Percentiles rank a stretch among this genome's conserved stretches.
Evolutionary conservation across 371 early-diverging fungal genomes (phyloP).

Genomic region (Mortierella sp.): DNA sequence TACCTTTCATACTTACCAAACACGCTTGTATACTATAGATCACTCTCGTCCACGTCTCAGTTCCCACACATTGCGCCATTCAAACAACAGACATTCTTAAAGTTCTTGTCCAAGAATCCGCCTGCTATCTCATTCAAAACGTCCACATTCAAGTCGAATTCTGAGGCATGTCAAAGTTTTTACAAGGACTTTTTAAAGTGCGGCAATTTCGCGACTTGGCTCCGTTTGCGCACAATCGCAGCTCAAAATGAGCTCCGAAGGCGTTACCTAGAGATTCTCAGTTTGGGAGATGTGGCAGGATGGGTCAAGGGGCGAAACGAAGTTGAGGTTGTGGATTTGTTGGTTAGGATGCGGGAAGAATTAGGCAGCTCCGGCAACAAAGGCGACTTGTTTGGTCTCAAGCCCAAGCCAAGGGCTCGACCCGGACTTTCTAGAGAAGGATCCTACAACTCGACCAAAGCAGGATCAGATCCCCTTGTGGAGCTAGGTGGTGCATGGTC

Average conservation of each 20-base stretch:
- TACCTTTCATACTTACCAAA: neutral
- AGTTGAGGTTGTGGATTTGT: slow-evolving; percentile 74
- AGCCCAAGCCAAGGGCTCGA: slow-evolving; percentile 17
- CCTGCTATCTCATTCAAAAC: slow-evolving; percentile 55
- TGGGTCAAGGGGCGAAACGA: slow-evolving; percentile 65
- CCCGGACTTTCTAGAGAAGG: slow-evolving; percentile 31
- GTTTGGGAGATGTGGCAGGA: slow-evolving; percentile 63
- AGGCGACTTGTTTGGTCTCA: slow-evolving; percentile 23
- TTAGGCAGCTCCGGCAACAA: slow-evolving; percentile 56
- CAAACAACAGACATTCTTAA: slow-evolving; percentile 56
- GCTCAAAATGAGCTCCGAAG: slow-evolving; percentile 80
- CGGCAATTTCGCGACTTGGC: slow-evolving; percentile 96
- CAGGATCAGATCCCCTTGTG: slow-evolving; percentile 14
- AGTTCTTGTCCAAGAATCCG: slow-evolving; percentile 49
- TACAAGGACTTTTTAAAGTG: slow-evolving; percentile 92
- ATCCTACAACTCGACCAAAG: slow-evolving; percentile 20
- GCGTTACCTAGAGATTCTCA: slow-evolving; percentile 69
- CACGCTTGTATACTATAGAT: slow-evolving; percentile 4
- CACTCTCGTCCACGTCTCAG: slow-evolving; percentile 42
- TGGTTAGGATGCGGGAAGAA: slow-evolving; percentile 71
- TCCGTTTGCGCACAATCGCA: slow-evolving; percentile 83
- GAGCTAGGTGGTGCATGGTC: slow-evolving; percentile 12
- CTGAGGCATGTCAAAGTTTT: slow-evolving; percentile 70
- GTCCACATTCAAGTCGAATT: slow-evolving; percentile 49
- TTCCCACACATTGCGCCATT: slow-evolving; percentile 57